Evolutionary conservation across 75 land plant genomes (phyloP).

Genomic region (Picea sitchensis): DNA sequence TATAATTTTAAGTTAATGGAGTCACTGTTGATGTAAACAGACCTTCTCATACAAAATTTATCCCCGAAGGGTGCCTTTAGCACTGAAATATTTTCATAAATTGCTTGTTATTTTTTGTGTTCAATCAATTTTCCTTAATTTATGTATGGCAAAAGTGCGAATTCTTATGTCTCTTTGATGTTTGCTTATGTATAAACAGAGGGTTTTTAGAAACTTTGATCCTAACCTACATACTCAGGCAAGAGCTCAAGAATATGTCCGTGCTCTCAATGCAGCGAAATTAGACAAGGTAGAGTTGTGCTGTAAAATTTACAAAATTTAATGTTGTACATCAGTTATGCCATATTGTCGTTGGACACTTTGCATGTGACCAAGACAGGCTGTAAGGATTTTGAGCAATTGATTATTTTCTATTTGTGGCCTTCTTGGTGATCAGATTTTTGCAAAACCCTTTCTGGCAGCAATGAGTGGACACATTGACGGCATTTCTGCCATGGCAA

Average conservation of each 20-base stretch:
- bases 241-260: constrained; percentile 75
- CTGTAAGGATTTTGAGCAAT: background rate
- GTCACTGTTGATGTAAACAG: background rate
- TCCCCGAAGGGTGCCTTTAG: background rate
- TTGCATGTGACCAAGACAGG: background rate
- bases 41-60: background rate
- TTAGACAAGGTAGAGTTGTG: constrained; percentile 66
- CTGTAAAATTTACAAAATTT: background rate
- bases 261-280: constrained; percentile 92
- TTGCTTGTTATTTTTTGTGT: background rate
- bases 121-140: background rate
- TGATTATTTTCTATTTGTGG: background rate
- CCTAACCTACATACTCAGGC: constrained; percentile 79
- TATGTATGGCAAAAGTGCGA: background rate
- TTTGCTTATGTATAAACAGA: constrained; percentile 27
- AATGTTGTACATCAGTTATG: background rate
- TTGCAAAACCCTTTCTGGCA: constrained; percentile 88
- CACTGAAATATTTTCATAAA: no score
- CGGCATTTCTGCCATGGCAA: constrained; percentile 85
- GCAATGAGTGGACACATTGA: constrained; percentile 93
- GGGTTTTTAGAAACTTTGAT: constrained; percentile 74
- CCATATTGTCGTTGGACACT: background rate
- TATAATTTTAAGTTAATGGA: background rate
- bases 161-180: background rate
- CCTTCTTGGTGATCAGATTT: constrained; percentile 43